These are phyloP conservation scores for Magnolia sinica DNA, from an alignment of 164 flowering plant genomes.

Conservation along the genomic window DNA sequence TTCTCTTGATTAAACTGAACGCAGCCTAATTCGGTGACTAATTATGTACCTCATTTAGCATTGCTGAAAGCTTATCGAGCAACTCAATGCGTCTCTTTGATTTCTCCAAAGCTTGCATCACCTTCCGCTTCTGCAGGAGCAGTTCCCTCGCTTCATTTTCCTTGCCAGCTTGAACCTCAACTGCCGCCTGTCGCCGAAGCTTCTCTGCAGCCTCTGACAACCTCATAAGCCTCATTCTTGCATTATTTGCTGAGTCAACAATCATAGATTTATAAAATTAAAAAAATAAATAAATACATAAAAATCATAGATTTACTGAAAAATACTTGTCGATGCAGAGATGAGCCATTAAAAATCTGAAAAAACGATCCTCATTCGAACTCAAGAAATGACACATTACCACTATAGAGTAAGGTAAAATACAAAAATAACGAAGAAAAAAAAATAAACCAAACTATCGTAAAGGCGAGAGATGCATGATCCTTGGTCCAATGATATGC, in stretches of 20 bases:
- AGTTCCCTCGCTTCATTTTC: constrained; percentile 75
- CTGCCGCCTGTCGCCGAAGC: constrained; percentile 62
- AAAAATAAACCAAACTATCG: too few species aligned
- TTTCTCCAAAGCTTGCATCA: constrained; percentile 74
- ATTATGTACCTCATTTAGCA: constrained; percentile 58
- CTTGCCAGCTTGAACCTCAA: constrained; percentile 52
- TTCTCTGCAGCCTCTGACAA: constrained; percentile 78
- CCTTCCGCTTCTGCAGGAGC: constrained; percentile 74
- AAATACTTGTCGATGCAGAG: not conserved
- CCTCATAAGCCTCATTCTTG: constrained; percentile 67
- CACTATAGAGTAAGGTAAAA: not conserved
- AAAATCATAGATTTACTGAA: not conserved
- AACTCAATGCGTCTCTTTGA: constrained; percentile 62
- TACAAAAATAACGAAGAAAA: not conserved
- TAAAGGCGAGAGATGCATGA: too few species aligned
- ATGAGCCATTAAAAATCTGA: not conserved
- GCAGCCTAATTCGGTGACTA: not conserved
- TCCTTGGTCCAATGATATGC: too few species aligned
- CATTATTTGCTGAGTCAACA: constrained; percentile 54
- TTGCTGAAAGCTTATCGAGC: constrained; percentile 66
- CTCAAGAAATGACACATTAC: not conserved
- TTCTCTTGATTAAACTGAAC: too few species aligned
- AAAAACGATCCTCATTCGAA: not conserved
- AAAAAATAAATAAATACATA: too few species aligned
- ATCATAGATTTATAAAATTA: not conserved